Percentiles rank a stretch among this genome's conserved stretches.
Conservation (phyloP, 2,329 filamentous ascomycete genomes). For the Chaetomium sp. region DNA sequence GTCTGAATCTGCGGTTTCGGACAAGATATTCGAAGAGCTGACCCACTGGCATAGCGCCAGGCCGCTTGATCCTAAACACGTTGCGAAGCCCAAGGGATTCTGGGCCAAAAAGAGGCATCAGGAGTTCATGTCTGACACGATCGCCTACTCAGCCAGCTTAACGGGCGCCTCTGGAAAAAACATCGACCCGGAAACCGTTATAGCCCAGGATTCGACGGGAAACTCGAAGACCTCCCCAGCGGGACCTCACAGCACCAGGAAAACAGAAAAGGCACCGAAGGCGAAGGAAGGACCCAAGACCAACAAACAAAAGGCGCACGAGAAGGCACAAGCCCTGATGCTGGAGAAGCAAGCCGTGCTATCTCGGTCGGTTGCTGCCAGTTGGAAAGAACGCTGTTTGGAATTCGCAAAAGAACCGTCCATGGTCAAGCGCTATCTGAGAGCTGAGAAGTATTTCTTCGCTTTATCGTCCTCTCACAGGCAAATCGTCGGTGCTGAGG, state of each 20-base stretch:
- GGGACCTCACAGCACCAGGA: not conserved
- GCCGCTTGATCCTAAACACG: not conserved
- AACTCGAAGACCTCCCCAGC: not conserved
- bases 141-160: conserved; percentile 10
- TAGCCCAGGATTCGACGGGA: not conserved
- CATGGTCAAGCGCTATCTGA: conserved; percentile 4
- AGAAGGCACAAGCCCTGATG: not conserved
- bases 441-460: not conserved
- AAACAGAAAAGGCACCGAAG: not conserved
- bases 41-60: not conserved
- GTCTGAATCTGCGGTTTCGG: not conserved
- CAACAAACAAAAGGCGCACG: conserved; percentile 6
- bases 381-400: not conserved
- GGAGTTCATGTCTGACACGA: conserved; percentile 13
- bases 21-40: not conserved
- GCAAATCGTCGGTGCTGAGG: not conserved
- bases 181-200: conserved; percentile 6
- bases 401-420: conserved; percentile 3
- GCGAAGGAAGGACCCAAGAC: conserved; percentile 2
- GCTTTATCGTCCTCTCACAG: not conserved
- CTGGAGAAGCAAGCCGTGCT: not conserved
- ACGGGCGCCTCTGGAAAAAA: conserved; percentile 7
- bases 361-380: not conserved
- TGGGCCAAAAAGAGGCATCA: conserved; percentile 3
- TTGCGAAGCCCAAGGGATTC: conserved; percentile 1